Evolutionary conservation across 208 protist genomes (phyloP).

Genomic region (Vickermania ingenoplastis): DNA sequence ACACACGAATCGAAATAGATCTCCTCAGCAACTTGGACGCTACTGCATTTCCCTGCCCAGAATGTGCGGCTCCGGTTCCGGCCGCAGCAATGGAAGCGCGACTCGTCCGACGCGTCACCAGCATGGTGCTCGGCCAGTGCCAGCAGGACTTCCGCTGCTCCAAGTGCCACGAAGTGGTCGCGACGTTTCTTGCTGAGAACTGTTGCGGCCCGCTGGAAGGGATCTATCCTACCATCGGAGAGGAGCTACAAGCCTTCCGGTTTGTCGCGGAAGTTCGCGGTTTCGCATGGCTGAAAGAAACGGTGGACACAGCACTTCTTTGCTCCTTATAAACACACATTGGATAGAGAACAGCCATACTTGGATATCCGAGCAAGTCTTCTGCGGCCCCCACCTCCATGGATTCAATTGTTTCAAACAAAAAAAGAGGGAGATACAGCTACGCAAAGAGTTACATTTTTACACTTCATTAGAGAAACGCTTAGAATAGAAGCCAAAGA

Average conservation of each 20-base stretch:
- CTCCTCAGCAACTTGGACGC: slow-evolving; percentile 24
- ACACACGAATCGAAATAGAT: slow-evolving; percentile 44
- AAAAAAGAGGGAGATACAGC: too few relatives aligned
- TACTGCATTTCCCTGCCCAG: slow-evolving; percentile 35
- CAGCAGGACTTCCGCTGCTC: slow-evolving; percentile 85
- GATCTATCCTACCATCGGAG: slow-evolving; percentile 32
- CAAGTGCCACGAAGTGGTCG: slow-evolving; percentile 69
- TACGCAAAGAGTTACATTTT: too few relatives aligned
- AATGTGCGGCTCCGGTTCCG: slow-evolving; percentile 61
- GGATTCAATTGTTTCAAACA: too few relatives aligned
- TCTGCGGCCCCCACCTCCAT: too few relatives aligned
- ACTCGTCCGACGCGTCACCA: slow-evolving; percentile 71
- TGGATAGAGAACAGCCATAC: too few relatives aligned
- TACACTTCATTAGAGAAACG: too few relatives aligned
- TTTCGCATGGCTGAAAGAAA: slow-evolving; percentile 64
- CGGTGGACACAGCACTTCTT: slow-evolving; percentile 40
- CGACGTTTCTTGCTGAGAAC: slow-evolving; percentile 47
- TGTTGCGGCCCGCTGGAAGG: slow-evolving; percentile 74
- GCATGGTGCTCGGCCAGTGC: slow-evolving; percentile 30
- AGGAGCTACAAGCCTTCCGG: slow-evolving; percentile 49
- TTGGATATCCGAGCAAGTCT: too few relatives aligned
- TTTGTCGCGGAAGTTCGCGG: slow-evolving; percentile 46
- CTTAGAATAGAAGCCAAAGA: neutral
- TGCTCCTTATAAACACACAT: slow-evolving; percentile 27
- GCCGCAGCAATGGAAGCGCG: slow-evolving; percentile 47